Evolutionary conservation across 169 alveolate genomes (phyloP), one percentile per base, ranked within the genome.

Genomic region (Babesia divergens): DNA sequence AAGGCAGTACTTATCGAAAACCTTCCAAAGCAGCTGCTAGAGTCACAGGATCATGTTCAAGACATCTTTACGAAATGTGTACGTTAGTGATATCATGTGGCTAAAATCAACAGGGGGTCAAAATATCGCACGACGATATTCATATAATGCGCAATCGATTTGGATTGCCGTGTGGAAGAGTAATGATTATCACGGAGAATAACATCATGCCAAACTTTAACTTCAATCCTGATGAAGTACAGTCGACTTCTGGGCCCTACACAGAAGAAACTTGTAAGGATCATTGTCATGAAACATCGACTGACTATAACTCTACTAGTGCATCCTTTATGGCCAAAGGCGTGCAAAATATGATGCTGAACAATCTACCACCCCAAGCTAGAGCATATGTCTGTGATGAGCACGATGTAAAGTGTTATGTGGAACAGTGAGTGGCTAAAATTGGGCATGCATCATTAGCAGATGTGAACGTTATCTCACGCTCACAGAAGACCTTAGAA

Each of bases 391-490:
- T 84, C 28, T 88, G 93, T 64, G 93, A 88, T 49, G 85, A 83
- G 46, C 90, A 83, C 56, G 91, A 88, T 52, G 90, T 88, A n/a
- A 84, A 81, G 58, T 81, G 82, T 67, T 88, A 62, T 70, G 91
- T 84, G 24, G 93, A 88, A 71, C 91, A 88, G 85, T 80, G 56
- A 31, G 88, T 62, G 16, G 18, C 22, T 18, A 18, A 35, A n/a
- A 44, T 28, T 4, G 1, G 14, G 0, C 28, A 3, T 62, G 31
- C 7, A 28, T 43, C 18, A n/a, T 55, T 20, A n/a, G 13, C 32
- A 82, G 90, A 77, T 89, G 94, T 70, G 92, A 89, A 79, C 42
- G 94, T 2, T 84, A 68, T 58, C 43, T 86, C 50, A 70, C 86
- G 24, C 80, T 89, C n/a, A 81, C 93, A 6, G 90, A 86, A 43